phyloP scores from a whole-genome alignment of 805 yeast species.

The Metschnikowia bowlesiae region DNA sequence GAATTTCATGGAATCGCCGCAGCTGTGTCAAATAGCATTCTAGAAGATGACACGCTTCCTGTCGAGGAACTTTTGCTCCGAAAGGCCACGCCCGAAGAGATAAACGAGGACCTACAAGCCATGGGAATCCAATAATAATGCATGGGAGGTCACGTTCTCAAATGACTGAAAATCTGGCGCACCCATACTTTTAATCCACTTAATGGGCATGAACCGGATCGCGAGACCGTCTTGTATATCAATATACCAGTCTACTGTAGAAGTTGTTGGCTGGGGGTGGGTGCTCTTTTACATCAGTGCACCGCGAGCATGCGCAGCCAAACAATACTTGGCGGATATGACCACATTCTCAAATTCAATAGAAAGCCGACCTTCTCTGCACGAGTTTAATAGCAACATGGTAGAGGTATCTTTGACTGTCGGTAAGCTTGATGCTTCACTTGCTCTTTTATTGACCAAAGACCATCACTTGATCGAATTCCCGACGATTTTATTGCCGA shows the following conservation, averaged over 20 bases:
- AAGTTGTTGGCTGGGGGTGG: background rate
- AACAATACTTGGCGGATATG: background rate
- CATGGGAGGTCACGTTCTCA: background rate
- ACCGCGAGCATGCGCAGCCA: conserved; percentile 3
- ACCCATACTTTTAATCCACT: background rate
- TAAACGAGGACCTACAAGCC: conserved; percentile 64
- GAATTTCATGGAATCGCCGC: conserved; percentile 79
- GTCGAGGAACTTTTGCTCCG: conserved; percentile 42
- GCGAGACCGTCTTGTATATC: background rate
- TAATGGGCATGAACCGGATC: background rate
- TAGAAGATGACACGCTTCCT: conserved; percentile 20
- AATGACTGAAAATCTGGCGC: background rate
- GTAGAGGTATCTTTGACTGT: conserved; percentile 92
- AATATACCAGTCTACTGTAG: background rate
- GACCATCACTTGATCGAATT: conserved; percentile 95
- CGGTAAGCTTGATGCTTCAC: conserved; percentile 91
- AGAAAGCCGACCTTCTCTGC: background rate
- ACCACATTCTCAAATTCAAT: background rate
- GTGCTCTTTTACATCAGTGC: conserved; percentile 3
- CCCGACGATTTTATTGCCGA: conserved; percentile 91
- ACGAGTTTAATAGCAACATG: conserved; percentile 35
- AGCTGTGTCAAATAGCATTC: conserved; percentile 45
- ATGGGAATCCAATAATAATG: conserved; percentile 42
- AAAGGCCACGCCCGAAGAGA: conserved; percentile 66
- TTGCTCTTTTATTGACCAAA: conserved; percentile 82